Evolutionary conservation across 345 rosid species (phyloP), one percentile per base, ranked within the genome.

Genomic region (Arabis alpina): DNA sequence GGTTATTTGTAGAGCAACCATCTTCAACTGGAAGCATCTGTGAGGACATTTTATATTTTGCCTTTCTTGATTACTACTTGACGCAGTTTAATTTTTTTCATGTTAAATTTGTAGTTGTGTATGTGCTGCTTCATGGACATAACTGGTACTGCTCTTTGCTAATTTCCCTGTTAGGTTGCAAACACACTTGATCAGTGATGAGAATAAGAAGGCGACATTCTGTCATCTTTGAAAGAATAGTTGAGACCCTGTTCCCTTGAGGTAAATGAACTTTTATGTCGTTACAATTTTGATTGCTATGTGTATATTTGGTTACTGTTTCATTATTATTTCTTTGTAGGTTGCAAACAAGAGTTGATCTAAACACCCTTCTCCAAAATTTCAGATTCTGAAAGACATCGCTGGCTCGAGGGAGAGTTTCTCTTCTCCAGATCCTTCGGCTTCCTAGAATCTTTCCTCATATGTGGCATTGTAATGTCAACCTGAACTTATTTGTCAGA

Each of bases 321-420:
- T 36, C 7, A 2, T 36, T 34, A 9, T 9, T 7, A 19, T 39
- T 39, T 3, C 47, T 0, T 3, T 8, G 11, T 58, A 58, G 63
- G 48, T 39, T 23, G 32, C 1, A 40, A 40, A 40, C 34, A 39
- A 23, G 63, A 58, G 19, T 58, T 12, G 48, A 58, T 58, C 47
- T 2, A 19, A 32, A 0, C 15, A 16, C 5, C 8, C 44, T 37
- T 56, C 45, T 16, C 5, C 2, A 47, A 47, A 23, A 16, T 47
- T 47, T 47, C 11, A 6, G 25, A 6, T 47, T 14, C 6, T 7
- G 51, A 45, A 6, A 45, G 24, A 45, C 24, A 3, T 45, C 51
- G 3, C 15, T 44, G 19, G 45, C 15, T 16, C 14, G 43, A 56
- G 28, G 44, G n/a, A 37, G 61, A 11, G 16, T n/a, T 44, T n/a